Base-by-base conservation (phyloP, 352 stramenopile species). In the Phytophthora litchii region DNA sequence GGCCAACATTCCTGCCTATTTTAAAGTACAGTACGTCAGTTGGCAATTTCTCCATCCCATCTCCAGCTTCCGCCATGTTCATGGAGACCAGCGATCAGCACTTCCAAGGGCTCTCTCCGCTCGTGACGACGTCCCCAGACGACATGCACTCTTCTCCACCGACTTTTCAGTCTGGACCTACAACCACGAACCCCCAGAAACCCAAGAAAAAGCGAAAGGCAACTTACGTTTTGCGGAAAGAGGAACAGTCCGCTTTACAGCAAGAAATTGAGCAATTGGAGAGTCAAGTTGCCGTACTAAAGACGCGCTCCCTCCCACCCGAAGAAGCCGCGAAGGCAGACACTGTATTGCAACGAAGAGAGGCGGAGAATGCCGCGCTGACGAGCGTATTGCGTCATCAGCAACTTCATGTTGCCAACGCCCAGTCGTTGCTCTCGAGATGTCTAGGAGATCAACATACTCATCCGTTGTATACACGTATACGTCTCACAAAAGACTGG, bases 381-480 rank as follows among this genome's bases (percentile, higher is more conserved):
- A 60, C 38, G 14, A 55, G 17, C 35, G 51, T 71, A 0, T 32
- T 67, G 13, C 54, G 54, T 16, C 60, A 58, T 25, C 73, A 82
- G 54, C 73, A 82, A 56, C 70, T 82, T 12, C 61, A 65, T 12
- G 46, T 82, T 31, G 73, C 73, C 29, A 68, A 67, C 31, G 65
- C 62, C 3, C 73, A 76, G 43, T 77, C 69, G 25, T 50, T 82
- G 25, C 50, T 79, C 16, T 65, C 67, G 0, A 48, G 70, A 0
- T 79, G 71, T 23, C 43, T 74, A 1, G 63, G 66, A 2, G 52
- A 70, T 13, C 67, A 74, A 32, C 53, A 64, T 13, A 55, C 54
- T 1, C 50, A 74, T 20, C 60, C 66, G 3, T 13, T 74, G 32
- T 57, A 62, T 42, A 65, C 49, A 14, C 29, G 41, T 32, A 52